Percentiles rank a stretch among this genome's conserved stretches.
Evolutionary conservation across 257 asterid species (phyloP).

Genomic region (Rauvolfia tetraphylla): DNA sequence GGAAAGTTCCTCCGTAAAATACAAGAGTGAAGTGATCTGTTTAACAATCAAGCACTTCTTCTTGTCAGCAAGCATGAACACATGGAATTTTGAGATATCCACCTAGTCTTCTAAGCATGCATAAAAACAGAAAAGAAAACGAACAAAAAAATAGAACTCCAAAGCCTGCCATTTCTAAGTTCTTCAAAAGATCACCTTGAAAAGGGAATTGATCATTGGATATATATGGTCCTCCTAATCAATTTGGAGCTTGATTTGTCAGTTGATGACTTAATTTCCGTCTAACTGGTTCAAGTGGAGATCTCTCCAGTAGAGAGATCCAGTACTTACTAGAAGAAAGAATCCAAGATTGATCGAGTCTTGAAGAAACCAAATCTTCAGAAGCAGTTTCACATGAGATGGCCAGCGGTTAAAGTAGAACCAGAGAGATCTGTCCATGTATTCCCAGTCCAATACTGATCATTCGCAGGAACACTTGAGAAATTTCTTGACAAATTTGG

Average conservation of each 20-base stretch:
- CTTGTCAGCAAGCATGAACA: neutral
- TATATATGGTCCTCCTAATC: neutral
- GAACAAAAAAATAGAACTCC: conserved; percentile 4
- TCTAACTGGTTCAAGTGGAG: neutral
- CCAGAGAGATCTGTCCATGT: conserved; percentile 28
- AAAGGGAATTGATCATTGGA: neutral
- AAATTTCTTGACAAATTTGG: conserved; percentile 19
- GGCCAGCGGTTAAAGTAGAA: conserved; percentile 24
- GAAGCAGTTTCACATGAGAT: conserved; percentile 3
- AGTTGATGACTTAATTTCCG: neutral
- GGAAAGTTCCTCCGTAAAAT: neutral
- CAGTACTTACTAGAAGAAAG: neutral
- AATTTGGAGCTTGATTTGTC: neutral
- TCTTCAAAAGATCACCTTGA: neutral
- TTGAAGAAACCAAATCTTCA: neutral
- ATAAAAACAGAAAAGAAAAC: conserved; percentile 3
- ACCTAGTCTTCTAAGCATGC: neutral
- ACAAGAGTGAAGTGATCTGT: neutral
- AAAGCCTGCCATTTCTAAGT: neutral
- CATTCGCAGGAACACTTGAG: conserved; percentile 16
- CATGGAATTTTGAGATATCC: neutral
- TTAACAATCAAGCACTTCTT: neutral
- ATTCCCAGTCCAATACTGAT: conserved; percentile 32
- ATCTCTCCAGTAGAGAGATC: neutral
- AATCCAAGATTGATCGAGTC: neutral